Evolutionary conservation across 2,329 filamentous ascomycete genomes (phyloP), one percentile per base, ranked within the genome.

Genomic region (Penicillium sp.): DNA sequence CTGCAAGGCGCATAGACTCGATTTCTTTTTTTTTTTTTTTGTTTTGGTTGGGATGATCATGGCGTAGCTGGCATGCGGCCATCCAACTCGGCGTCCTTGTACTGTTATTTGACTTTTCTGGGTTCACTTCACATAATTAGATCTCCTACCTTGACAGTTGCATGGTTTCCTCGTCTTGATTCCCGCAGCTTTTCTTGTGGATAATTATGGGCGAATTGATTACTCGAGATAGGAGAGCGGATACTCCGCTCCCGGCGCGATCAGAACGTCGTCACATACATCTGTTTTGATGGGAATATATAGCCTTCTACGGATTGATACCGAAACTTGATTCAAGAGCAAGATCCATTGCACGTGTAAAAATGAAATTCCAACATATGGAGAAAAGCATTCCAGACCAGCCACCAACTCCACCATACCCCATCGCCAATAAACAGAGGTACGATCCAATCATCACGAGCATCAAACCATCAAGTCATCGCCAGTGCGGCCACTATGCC

Each of bases 401-500:
- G 11, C 25, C 25, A 38, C 31, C 18, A 20, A 16, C 28, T 30
- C 22, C 16, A 16, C 17, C 30, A 20, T 38, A 37, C 30, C n/a
- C n/a, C n/a, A n/a, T n/a, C n/a, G n/a, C 22, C 6, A 23, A 23
- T 11, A 23, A 23, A 23, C 22, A 23, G n/a, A n/a, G n/a, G n/a
- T n/a, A n/a, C n/a, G n/a, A n/a, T n/a, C n/a, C n/a, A 22, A 35
- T 12, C 37, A 26, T 51, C 38, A 50, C 41, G 29, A 47, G 28
- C 43, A 46, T 48, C 33, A 42, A 34, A 25, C 32, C 38, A 41
- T 51, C 25, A 27, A 25, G 25, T 13, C 11, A 11, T 18, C 3
- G 26, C 10, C 4, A 2, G 16, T 26, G 17, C 12, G 5, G 28
- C 28, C 15, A 32, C 20, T 58, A 84, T 43, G 78, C 80, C 47